These are phyloP conservation scores for Apiospora kogelbergensis DNA, from an alignment of 2,329 filamentous ascomycete genomes.

Conservation along the genomic window DNA sequence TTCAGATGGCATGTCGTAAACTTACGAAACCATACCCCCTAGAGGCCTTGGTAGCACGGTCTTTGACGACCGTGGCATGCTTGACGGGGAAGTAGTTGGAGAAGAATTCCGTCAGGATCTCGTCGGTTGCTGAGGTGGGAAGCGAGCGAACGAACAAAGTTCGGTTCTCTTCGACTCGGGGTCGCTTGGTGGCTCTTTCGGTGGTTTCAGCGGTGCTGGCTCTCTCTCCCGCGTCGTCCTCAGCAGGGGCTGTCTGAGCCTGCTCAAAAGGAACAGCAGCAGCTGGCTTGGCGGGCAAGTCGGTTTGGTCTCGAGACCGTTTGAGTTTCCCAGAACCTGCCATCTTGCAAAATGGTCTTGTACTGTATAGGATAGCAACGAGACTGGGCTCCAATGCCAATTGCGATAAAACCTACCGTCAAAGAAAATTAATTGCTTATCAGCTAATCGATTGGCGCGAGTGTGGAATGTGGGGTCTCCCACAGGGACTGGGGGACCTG, in stretches of 20 bases:
- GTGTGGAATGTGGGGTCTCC: too few relatives aligned
- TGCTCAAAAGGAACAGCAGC: neutral
- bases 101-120: conserved; percentile 83
- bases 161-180: conserved; percentile 59
- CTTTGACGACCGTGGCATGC: conserved; percentile 88
- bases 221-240: neutral
- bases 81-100: conserved; percentile 94
- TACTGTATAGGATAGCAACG: too few relatives aligned
- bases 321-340: conserved; percentile 11
- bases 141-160: conserved; percentile 92
- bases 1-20: neutral
- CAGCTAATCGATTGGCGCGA: conserved; percentile 2
- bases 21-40: conserved; percentile 90
- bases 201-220: neutral
- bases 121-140: conserved; percentile 74
- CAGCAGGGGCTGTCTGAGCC: neutral
- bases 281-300: neutral
- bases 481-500: too few relatives aligned
- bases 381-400: too few relatives aligned
- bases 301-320: conserved; percentile 7
- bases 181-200: conserved; percentile 49
- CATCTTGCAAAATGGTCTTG: neutral
- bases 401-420: neutral
- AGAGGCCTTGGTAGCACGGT: conserved; percentile 81
- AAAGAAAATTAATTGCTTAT: conserved; percentile 8